Evolutionary conservation across 192 early-diverging fungal species (phyloP).

Genomic region (Backusella westeae): DNA sequence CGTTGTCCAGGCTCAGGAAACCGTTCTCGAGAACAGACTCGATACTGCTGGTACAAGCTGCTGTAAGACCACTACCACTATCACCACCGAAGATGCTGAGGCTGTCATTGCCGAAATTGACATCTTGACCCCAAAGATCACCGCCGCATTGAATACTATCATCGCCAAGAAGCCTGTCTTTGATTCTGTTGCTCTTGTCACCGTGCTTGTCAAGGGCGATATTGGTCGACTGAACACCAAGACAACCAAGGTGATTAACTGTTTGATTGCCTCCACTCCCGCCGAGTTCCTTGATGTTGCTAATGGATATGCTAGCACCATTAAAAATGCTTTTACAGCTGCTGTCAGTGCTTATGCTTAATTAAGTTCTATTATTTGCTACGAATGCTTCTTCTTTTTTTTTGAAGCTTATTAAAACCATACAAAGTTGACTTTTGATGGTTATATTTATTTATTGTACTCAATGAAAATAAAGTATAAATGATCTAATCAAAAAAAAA

Average conservation of each 20-base stretch:
- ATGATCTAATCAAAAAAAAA: not conserved
- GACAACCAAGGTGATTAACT: not conserved
- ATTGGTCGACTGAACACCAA: not conserved
- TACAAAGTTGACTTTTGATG: not conserved
- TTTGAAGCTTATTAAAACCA: not conserved
- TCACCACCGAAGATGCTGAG: conserved; percentile 9
- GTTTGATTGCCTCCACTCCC: conserved; percentile 14
- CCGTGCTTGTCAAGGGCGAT: not conserved
- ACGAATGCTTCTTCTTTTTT: not conserved
- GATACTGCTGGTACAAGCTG: not conserved
- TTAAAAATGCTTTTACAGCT: conserved; percentile 4
- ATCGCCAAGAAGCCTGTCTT: conserved; percentile 10
- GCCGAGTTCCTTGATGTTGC: conserved; percentile 1
- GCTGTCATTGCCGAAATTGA: conserved; percentile 4
- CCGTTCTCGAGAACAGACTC: not conserved
- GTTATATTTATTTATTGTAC: not conserved
- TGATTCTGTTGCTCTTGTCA: not conserved
- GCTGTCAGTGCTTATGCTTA: conserved; percentile 10
- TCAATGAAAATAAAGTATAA: not conserved
- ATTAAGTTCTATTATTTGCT: not conserved
- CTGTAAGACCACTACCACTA: not conserved
- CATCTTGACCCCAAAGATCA: not conserved
- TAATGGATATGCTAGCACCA: not conserved
- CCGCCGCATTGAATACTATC: not conserved
- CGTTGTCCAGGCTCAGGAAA: not conserved